These are phyloP conservation scores for Austropuccinia psidii DNA, from an alignment of 1,284 basidiomycete species.

Conservation along the genomic window DNA sequence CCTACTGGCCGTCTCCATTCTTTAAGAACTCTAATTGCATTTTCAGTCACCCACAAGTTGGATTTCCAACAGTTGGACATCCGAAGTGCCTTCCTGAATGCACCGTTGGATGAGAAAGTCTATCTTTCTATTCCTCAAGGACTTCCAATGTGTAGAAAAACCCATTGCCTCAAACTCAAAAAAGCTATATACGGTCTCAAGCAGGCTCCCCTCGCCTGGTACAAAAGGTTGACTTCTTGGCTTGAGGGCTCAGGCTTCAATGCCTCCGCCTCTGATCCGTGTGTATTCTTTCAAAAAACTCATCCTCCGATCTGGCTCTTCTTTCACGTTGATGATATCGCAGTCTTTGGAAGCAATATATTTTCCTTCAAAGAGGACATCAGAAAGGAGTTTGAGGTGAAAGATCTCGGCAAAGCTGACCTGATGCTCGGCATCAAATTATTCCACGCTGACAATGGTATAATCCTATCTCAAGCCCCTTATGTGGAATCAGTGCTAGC, in stretches of 20 bases:
- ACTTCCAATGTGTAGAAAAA: not conserved
- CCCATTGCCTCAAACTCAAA: not conserved
- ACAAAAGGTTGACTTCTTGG: not conserved
- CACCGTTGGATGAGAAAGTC: not conserved
- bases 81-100: not conserved
- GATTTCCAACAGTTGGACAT: not conserved
- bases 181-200: constrained; percentile 5
- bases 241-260: not conserved
- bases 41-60: not conserved
- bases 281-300: not conserved
- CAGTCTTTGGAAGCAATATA: not conserved
- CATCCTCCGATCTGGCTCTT: not conserved
- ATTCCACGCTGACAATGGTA: not conserved
- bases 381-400: not conserved
- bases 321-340: constrained; percentile 4
- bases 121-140: not conserved
- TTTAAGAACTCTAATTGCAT: not conserved
- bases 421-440: not conserved
- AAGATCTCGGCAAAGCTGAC: not conserved
- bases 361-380: not conserved
- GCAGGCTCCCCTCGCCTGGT: not conserved
- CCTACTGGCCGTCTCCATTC: not conserved
- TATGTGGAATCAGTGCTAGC: not conserved
- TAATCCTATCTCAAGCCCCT: not conserved
- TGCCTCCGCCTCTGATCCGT: not conserved